A percentile compares a stretch with the other conserved stretches of the same genome.
These are phyloP conservation scores for Trypanosoma theileri DNA, from an alignment of 208 protist genomes.

Conservation along the genomic window DNA sequence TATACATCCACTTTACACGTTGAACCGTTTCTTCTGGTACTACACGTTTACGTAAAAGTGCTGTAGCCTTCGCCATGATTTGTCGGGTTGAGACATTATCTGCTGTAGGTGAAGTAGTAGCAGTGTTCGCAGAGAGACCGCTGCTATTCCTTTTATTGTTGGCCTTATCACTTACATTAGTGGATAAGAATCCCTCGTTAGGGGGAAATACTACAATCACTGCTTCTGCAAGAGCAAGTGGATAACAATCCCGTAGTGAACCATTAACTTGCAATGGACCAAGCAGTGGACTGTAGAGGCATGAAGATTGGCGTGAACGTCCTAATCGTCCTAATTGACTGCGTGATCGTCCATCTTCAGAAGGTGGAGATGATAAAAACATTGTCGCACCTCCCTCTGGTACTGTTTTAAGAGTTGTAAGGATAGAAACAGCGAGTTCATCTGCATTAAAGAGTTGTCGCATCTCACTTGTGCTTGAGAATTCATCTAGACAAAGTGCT, in stretches of 20 bases:
- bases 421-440: conserved; percentile 1
- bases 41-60: conserved; percentile 21
- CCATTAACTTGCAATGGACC: conserved; percentile 30
- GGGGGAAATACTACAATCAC: conserved; percentile 21
- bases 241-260: conserved; percentile 26
- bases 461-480: conserved; percentile 2
- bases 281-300: conserved; percentile 27
- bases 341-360: no score
- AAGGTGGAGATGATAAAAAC: conserved; percentile 8
- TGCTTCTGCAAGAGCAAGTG: conserved; percentile 35
- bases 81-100: conserved; percentile 25
- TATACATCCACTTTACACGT: conserved; percentile 42
- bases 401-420: conserved; percentile 2
- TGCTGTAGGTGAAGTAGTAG: not conserved
- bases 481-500: conserved; percentile 16
- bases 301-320: not conserved
- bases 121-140: not conserved
- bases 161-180: not conserved
- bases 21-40: conserved; percentile 3
- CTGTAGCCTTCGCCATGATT: conserved; percentile 15
- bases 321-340: not conserved
- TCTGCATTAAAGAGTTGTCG: not conserved
- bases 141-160: not conserved
- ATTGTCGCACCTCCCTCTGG: not conserved
- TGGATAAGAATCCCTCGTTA: not conserved